Conservation (phyloP, 352 stramenopile species). For the Globisporangium canariense region DNA sequence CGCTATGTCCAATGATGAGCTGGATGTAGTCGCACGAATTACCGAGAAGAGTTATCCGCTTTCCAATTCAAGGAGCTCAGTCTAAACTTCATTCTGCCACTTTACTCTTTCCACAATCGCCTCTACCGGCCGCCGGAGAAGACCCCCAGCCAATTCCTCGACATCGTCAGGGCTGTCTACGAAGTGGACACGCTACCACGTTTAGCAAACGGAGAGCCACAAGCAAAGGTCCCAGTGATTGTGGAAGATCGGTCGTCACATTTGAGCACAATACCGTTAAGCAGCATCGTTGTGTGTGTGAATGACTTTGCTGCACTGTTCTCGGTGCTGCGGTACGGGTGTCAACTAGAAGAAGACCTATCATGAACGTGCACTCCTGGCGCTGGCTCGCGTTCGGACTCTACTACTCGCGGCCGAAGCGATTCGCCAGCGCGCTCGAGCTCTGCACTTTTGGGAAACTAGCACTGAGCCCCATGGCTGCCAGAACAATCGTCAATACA, state of each 20-base stretch:
- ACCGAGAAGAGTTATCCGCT: background rate
- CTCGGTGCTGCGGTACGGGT: conserved; percentile 2
- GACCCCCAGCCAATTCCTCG: background rate
- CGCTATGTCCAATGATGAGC: background rate
- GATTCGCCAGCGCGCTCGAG: conserved; percentile 6
- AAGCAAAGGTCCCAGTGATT: too few relatives aligned
- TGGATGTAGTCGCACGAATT: conserved; percentile 14
- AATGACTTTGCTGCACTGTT: background rate
- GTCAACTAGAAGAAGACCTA: background rate
- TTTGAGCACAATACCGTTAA: background rate
- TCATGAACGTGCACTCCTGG: background rate
- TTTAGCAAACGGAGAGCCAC: background rate
- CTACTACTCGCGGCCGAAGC: conserved; percentile 19
- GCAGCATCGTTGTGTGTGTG: background rate
- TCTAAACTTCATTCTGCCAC: too few relatives aligned
- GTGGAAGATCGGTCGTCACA: background rate
- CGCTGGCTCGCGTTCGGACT: conserved; percentile 22
- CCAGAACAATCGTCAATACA: background rate
- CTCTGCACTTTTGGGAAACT: conserved; percentile 4
- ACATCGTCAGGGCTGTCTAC: background rate
- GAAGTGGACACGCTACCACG: background rate
- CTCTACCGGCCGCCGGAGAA: too few relatives aligned
- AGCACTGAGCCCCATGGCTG: too few relatives aligned
- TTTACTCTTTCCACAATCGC: too few relatives aligned
- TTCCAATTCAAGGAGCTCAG: background rate